Evolutionary conservation across 805 yeast genomes (phyloP).

Genomic region (Metschnikowia proteae): DNA sequence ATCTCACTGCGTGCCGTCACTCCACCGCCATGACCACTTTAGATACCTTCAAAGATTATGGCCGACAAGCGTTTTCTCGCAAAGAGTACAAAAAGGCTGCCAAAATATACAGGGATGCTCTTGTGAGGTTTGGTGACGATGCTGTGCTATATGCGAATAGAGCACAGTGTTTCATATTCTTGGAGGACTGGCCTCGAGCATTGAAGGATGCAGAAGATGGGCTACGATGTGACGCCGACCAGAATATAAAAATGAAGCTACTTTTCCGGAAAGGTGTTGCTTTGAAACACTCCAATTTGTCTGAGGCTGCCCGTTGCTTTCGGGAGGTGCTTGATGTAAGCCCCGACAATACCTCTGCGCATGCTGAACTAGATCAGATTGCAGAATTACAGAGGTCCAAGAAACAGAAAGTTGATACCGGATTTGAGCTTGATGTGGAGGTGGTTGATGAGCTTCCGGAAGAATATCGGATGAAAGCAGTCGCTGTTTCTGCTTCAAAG

Average conservation of each 20-base stretch:
- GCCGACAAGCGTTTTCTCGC: constrained; percentile 50
- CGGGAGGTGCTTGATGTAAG: constrained; percentile 39
- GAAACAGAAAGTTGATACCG: constrained; percentile 9
- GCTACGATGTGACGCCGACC: constrained; percentile 27
- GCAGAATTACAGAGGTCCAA: constrained; percentile 6
- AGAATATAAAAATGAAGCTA: constrained; percentile 43
- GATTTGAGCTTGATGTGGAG: constrained; percentile 29
- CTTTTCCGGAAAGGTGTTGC: constrained; percentile 50
- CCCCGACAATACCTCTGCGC: constrained; percentile 36
- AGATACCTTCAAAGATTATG: constrained; percentile 38
- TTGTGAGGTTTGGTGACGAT: constrained; percentile 44
- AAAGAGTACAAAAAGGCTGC: constrained; percentile 50
- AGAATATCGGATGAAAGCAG: constrained; percentile 8
- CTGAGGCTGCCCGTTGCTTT: constrained; percentile 27
- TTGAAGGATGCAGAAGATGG: constrained; percentile 50
- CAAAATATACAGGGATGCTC: constrained; percentile 52
- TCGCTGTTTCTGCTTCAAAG: not conserved
- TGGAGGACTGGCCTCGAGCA: constrained; percentile 48
- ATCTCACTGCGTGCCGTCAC: not conserved
- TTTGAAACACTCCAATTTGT: constrained; percentile 24
- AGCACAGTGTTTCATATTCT: constrained; percentile 60
- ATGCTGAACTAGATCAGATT: constrained; percentile 28
- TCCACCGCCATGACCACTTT: constrained; percentile 16
- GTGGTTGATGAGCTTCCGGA: constrained; percentile 45
- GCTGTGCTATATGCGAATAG: constrained; percentile 64